Conservation (phyloP, 2,329 filamentous ascomycete species). For the Trichoderma citrinoviride region DNA sequence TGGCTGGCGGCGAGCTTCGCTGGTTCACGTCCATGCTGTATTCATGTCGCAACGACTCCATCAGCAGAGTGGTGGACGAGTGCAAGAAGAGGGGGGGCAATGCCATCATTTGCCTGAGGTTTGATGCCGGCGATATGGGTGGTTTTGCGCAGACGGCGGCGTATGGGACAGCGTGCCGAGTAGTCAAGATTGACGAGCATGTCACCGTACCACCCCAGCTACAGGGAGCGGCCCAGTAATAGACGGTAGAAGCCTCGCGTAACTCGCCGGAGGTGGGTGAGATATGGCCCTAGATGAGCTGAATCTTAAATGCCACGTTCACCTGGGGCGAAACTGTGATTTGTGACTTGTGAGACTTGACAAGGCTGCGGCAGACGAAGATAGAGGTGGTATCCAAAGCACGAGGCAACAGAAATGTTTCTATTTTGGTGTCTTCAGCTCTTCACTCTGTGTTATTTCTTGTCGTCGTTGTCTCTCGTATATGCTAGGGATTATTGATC, state of each 20-base stretch:
- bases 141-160: slow-evolving; percentile 58
- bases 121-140: slow-evolving; percentile 55
- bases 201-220: slow-evolving; percentile 32
- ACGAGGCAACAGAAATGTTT: not conserved
- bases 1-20: slow-evolving; percentile 57
- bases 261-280: not conserved
- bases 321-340: not conserved
- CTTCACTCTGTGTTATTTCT: too few species aligned
- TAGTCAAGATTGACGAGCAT: slow-evolving; percentile 52
- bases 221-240: not conserved
- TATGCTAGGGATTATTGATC: too few species aligned
- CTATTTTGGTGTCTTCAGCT: not conserved
- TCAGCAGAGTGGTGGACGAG: slow-evolving; percentile 54
- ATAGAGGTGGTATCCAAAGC: not conserved
- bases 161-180: slow-evolving; percentile 57
- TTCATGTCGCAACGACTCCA: slow-evolving; percentile 57
- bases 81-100: slow-evolving; percentile 58
- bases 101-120: slow-evolving; percentile 57
- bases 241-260: too few species aligned
- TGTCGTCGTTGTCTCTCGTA: too few species aligned
- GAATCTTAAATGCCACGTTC: not conserved
- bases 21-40: slow-evolving; percentile 61
- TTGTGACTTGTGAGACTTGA: not conserved
- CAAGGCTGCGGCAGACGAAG: not conserved
- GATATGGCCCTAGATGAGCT: not conserved